These are phyloP conservation scores for Geosmithia flava DNA, from an alignment of 2,329 filamentous ascomycete species.

Conservation along the genomic window DNA sequence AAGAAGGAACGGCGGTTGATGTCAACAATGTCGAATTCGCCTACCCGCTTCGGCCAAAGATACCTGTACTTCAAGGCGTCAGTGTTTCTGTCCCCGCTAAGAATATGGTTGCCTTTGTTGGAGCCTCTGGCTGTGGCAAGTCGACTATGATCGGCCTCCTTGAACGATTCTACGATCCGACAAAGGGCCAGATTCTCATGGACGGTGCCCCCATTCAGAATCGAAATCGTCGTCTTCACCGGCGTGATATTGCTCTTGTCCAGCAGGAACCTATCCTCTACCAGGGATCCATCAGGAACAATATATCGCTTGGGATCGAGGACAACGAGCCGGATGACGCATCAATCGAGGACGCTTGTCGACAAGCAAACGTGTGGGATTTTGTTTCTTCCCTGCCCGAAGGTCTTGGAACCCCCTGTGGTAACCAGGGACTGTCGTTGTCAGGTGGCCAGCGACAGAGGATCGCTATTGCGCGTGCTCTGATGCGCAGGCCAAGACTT, in stretches of 20 bases:
- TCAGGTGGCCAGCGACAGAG: slow-evolving; percentile 64
- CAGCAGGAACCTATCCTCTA: slow-evolving; percentile 28
- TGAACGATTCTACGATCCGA: slow-evolving; percentile 29
- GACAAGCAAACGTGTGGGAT: slow-evolving; percentile 41
- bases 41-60: slow-evolving; percentile 32
- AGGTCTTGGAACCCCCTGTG: slow-evolving; percentile 50
- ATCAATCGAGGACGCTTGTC: slow-evolving; percentile 34
- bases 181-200: slow-evolving; percentile 13
- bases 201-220: slow-evolving; percentile 17
- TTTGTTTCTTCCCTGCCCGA: slow-evolving; percentile 44
- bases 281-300: slow-evolving; percentile 41
- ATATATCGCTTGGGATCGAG: slow-evolving; percentile 36
- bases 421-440: slow-evolving; percentile 54
- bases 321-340: slow-evolving; percentile 15
- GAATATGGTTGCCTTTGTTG: slow-evolving; percentile 41
- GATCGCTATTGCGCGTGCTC: slow-evolving; percentile 59
- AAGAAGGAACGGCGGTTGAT: slow-evolving; percentile 23
- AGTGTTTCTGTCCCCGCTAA: slow-evolving; percentile 27
- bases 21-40: slow-evolving; percentile 42
- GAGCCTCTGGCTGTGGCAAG: slow-evolving; percentile 46
- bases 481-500: slow-evolving; percentile 53
- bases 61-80: slow-evolving; percentile 23
- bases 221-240: slow-evolving; percentile 12
- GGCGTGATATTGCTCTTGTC: slow-evolving; percentile 23
- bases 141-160: slow-evolving; percentile 44